Percentiles rank a stretch among this genome's conserved stretches.
Evolutionary conservation across 148 eudicot genomes (phyloP).

Genomic region (Amaranthus palmeri): DNA sequence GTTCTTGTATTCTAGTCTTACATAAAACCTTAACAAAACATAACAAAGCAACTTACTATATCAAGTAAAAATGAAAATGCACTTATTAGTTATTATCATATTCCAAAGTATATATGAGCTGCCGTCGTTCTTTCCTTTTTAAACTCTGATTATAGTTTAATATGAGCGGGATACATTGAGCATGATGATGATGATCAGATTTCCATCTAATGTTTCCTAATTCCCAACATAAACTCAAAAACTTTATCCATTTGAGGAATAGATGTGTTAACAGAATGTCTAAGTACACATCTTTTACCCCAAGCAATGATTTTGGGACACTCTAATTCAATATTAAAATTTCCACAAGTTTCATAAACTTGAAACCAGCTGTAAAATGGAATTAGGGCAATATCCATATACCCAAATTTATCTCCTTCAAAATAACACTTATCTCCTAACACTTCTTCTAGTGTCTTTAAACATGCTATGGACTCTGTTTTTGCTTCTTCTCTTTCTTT

Average conservation of each 20-base stretch:
- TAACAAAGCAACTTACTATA: too few relatives aligned
- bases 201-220: conserved; percentile 14
- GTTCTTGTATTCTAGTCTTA: too few relatives aligned
- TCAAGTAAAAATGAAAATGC: too few relatives aligned
- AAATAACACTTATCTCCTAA: conserved; percentile 20
- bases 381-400: conserved; percentile 19
- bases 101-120: too few relatives aligned
- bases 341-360: conserved; percentile 23
- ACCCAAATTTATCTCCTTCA: conserved; percentile 22
- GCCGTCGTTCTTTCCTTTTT: too few relatives aligned
- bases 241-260: conserved; percentile 20
- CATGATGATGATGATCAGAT: too few relatives aligned
- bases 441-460: conserved; percentile 21
- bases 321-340: conserved; percentile 24
- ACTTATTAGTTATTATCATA: too few relatives aligned
- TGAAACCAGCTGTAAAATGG: conserved; percentile 34
- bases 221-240: conserved; percentile 12
- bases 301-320: conserved; percentile 32
- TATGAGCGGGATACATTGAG: too few relatives aligned
- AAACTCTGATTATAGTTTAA: too few relatives aligned
- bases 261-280: conserved; percentile 17
- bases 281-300: conserved; percentile 33
- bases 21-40: too few relatives aligned
- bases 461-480: conserved; percentile 10
- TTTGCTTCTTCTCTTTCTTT: conserved; percentile 2